Evolutionary conservation across 2,329 filamentous ascomycete genomes (phyloP), one percentile per base, ranked within the genome.

Genomic region (Cordyceps tenuipes): DNA sequence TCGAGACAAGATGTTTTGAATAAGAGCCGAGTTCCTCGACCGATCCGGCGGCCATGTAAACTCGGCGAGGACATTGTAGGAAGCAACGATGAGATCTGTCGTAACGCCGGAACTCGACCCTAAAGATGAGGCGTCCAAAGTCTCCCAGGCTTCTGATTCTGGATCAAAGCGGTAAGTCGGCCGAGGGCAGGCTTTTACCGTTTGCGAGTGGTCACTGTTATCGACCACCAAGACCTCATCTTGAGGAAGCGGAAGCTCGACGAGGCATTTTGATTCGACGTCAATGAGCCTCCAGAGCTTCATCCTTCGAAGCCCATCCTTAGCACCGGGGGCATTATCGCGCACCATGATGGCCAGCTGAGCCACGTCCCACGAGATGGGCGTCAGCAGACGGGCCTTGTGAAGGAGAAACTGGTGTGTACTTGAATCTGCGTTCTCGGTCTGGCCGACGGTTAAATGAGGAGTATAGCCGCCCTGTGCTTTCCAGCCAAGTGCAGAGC

Each of bases 381-480:
- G 62, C 0, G 80, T 76, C 17, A 87, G 63, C 6, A 79, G 67
- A 3, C 71, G 70, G 5, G 78, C 76, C 65, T 87, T 86, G 21
- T 79, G 73, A 4, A 82, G 61, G 5, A 86, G 68, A 39, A 78
- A 81, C 8, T 77, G 72, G 62, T 82, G 78, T n/a, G 76, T 70
- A 19, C 75, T 73, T 5, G 74, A 70, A 5, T 71, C 67, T 10
- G 71, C 64, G 26, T 82, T 76, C 41, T 79, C 75, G 47, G 76
- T 82, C 65, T 88, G 84, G 0, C 81, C 85, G 26, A 88, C 71
- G 0, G 83, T 87, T 70, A 88, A 70, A 68, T 88, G 84, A 6
- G 69, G 68, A 8, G 61, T 72, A 61, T 75, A 80, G 0, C 60
- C 55, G 3, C 63, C 63, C 12, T 64, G 59, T 5, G 62, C 61